A percentile compares a stretch with the other conserved stretches of the same genome.
Conservation (phyloP, 805 yeast genomes). For the Kluyveromyces starmeri region DNA sequence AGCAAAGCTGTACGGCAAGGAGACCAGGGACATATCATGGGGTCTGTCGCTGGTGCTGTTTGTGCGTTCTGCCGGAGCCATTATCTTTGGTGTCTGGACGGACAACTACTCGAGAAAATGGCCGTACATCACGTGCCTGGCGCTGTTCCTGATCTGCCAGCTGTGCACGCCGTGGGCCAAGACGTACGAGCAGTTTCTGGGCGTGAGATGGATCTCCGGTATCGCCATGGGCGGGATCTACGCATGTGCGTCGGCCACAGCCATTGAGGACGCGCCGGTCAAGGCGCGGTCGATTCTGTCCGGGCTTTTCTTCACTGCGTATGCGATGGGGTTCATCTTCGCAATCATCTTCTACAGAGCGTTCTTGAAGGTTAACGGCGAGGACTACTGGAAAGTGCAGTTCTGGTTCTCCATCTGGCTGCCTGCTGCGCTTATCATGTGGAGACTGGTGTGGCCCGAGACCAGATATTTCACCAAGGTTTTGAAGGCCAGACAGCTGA, state of each 20-base stretch:
- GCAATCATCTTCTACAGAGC: conserved; percentile 62
- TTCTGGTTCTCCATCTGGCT: conserved; percentile 72
- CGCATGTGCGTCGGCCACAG: conserved; percentile 57
- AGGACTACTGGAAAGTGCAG: conserved; percentile 58
- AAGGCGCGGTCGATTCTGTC: conserved; percentile 52
- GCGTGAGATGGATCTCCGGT: conserved; percentile 57
- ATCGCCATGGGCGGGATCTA: conserved; percentile 65
- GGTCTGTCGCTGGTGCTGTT: conserved; percentile 64
- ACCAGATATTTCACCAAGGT: conserved; percentile 40
- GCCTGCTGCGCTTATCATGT: conserved; percentile 46
- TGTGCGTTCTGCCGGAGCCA: conserved; percentile 65
- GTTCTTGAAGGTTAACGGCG: conserved; percentile 33
- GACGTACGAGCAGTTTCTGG: conserved; percentile 50
- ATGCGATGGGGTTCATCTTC: conserved; percentile 59
- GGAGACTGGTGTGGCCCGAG: conserved; percentile 55
- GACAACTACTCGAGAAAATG: conserved; percentile 62
- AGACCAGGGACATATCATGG: conserved; percentile 52
- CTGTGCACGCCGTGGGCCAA: conserved; percentile 59
- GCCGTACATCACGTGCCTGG: conserved; percentile 48
- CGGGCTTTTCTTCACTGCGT: conserved; percentile 49
- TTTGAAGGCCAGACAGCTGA: conserved; percentile 19
- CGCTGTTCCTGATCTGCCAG: conserved; percentile 46
- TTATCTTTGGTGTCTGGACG: conserved; percentile 51
- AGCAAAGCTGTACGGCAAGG: conserved; percentile 38
- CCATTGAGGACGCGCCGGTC: conserved; percentile 56